These are phyloP conservation scores for Apophysomyces sp. DNA, from an alignment of 371 early-diverging fungal species.

Conservation along the genomic window DNA sequence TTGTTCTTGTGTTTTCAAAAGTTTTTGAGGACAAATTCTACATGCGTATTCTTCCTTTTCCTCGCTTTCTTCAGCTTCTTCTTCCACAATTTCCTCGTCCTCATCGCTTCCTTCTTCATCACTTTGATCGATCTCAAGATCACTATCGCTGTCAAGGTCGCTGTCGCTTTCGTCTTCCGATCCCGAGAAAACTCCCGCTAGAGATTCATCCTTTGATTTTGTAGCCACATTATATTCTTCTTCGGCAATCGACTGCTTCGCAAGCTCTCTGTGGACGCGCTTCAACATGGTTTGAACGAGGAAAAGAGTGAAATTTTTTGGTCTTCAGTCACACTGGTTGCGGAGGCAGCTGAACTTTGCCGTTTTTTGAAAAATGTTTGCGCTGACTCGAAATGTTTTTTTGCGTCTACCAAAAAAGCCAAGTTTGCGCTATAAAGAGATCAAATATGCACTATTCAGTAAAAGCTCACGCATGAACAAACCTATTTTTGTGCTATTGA, in stretches of 20 bases:
- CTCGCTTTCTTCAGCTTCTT: constrained; percentile 7
- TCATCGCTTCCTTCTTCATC: constrained; percentile 6
- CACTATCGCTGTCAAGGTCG: constrained; percentile 8
- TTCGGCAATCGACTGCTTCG: constrained; percentile 37
- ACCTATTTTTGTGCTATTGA: too few relatives aligned
- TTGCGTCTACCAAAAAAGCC: too few relatives aligned
- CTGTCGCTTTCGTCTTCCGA: constrained; percentile 6
- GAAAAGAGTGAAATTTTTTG: neutral
- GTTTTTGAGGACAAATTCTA: constrained; percentile 25
- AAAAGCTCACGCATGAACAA: too few relatives aligned
- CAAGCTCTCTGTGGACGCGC: constrained; percentile 36
- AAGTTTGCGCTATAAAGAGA: too few relatives aligned
- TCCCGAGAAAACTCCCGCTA: constrained; percentile 29
- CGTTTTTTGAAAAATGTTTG: too few relatives aligned
- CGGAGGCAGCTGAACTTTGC: too few relatives aligned
- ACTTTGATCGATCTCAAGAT: constrained; percentile 4
- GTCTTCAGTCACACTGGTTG: too few relatives aligned
- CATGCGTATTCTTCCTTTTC: constrained; percentile 22
- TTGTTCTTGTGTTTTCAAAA: constrained; percentile 14
- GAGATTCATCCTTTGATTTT: constrained; percentile 16
- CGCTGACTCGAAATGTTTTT: too few relatives aligned
- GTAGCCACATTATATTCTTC: constrained; percentile 23
- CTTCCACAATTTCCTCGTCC: constrained; percentile 10
- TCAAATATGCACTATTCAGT: too few relatives aligned
- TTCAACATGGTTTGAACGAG: constrained; percentile 29